Evolutionary conservation across 2,329 filamentous ascomycete species (phyloP).

Genomic region (Fusarium sororula): DNA sequence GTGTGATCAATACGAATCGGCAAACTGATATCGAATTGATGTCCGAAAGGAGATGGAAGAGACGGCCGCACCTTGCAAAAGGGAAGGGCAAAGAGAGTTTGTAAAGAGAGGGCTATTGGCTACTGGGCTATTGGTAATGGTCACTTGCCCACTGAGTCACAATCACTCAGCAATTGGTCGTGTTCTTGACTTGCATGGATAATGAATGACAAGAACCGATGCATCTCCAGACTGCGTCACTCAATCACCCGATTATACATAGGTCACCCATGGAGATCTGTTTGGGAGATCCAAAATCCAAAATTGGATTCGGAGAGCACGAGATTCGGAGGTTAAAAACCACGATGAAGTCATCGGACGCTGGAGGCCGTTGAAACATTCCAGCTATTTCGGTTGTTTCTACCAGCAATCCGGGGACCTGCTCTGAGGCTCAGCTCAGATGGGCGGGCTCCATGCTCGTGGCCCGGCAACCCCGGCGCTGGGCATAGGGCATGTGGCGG

Average conservation of each 20-base stretch:
- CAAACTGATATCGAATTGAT: constrained; percentile 7
- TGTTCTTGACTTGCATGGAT: neutral
- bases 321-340: constrained; percentile 7
- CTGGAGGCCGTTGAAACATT: constrained; percentile 17
- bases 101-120: neutral
- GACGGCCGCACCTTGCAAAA: constrained; percentile 1
- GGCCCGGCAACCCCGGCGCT: constrained; percentile 38
- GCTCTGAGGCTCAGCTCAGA: constrained; percentile 17
- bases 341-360: constrained; percentile 34
- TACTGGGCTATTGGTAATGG: neutral
- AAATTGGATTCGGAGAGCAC: neutral
- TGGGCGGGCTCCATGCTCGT: constrained; percentile 15
- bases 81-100: constrained; percentile 15
- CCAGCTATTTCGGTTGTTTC: constrained; percentile 21
- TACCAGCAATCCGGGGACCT: constrained; percentile 25
- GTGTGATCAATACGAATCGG: constrained; percentile 27
- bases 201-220: neutral
- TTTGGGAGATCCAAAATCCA: constrained; percentile 26
- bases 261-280: constrained; percentile 10
- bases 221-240: constrained; percentile 11
- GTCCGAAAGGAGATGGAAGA: constrained; percentile 8
- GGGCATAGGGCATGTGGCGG: constrained; percentile 27
- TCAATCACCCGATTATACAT: constrained; percentile 8
- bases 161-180: constrained; percentile 20
- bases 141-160: constrained; percentile 30